Evolutionary conservation across 169 alveolate species (phyloP), one percentile per base, ranked within the genome.

Genomic region (Plasmodium malariae): DNA sequence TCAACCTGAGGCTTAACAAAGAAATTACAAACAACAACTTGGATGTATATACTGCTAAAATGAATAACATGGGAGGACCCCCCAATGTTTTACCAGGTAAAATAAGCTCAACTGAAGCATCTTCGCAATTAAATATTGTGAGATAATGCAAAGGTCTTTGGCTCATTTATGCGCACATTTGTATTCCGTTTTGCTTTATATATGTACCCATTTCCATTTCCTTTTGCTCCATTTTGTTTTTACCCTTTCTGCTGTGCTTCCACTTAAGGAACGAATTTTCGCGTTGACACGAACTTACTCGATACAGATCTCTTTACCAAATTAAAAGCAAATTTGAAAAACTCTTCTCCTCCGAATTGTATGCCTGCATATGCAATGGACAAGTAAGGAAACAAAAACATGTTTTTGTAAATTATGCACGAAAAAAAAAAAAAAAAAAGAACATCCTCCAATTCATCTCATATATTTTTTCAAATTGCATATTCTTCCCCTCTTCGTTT

Each of bases 291-390:
- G 17, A 80, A 80, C 65, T 49, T 80, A 17, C 34, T 80, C 26
- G 85, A 80, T 45, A 80, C 45, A 19, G 83, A 80, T 34, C 37
- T 80, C 19, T 80, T 80, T 55, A 80, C 85, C 26, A 80, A 80
- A 26, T 67, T 80, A 59, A 80, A 80, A 14, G 90, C 90, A 1
- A 80, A 80, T 48, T 67, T 80, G 43, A 80, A 80, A 45, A 80
- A 70, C 36, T 45, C 85, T 17, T 30, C 74, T 26, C 26, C 67
- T 14, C 34, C 62, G n/a, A 55, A 55, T 21, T 54, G 26, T 30
- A 6, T 37, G 5, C 74, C 89, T 21, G 21, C 85, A 32, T 80
- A 80, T 34, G 48, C 65, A 34, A 12, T 54, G 49, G 90, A 80
- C 0, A 71, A 45, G 90, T 80, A 80, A 45, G 55, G 11, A 40